Conservation (phyloP, 306 rosid species). For the Malus asiatica region DNA sequence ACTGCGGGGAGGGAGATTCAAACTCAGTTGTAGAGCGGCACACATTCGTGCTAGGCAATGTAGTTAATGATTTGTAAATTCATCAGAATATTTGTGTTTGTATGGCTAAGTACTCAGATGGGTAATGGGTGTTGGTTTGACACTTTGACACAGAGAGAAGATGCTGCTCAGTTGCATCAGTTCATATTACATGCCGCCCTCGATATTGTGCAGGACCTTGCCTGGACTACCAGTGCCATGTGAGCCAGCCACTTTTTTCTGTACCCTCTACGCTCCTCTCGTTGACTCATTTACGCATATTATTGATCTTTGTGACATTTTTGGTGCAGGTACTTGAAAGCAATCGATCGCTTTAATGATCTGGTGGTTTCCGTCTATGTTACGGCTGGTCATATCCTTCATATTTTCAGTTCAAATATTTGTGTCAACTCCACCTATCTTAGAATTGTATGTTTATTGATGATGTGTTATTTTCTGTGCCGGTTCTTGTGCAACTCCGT, state of each 20-base stretch:
- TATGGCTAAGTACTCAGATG: not conserved
- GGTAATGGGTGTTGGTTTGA: not conserved
- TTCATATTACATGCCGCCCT: conserved; percentile 90
- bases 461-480: no score
- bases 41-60: no score
- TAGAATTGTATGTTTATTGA: not conserved
- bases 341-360: conserved; percentile 87
- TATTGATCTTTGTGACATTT: conserved; percentile 8
- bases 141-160: conserved; percentile 73
- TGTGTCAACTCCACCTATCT: not conserved
- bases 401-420: not conserved
- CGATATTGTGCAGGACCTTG: conserved; percentile 95
- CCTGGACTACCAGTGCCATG: conserved; percentile 99
- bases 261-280: not conserved
- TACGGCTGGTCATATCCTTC: conserved; percentile 98
- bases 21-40: not conserved
- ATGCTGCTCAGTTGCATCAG: conserved; percentile 95
- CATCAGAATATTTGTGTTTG: not conserved
- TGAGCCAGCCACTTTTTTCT: conserved; percentile 29
- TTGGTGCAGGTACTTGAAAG: conserved; percentile 85
- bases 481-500: not conserved
- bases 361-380: conserved; percentile 86
- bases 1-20: not conserved
- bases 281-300: not conserved
- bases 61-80: not conserved